Evolutionary conservation across 2,329 filamentous ascomycete species (phyloP).

Genomic region (Fusarium sororula): DNA sequence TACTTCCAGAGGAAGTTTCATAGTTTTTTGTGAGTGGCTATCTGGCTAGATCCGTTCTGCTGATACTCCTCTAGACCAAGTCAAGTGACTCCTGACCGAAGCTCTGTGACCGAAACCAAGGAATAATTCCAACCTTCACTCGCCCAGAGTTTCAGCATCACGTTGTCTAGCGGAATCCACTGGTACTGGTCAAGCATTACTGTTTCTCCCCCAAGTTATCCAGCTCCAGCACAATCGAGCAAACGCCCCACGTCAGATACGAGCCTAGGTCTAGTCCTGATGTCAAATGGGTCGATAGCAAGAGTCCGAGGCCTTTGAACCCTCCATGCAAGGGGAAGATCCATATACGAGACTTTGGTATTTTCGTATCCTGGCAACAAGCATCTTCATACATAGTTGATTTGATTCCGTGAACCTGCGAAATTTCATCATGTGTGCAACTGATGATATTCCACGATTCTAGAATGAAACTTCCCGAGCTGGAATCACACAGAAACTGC

Average conservation of each 20-base stretch:
- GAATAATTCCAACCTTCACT: neutral
- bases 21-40: neutral
- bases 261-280: neutral
- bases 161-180: neutral
- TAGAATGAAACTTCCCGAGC: neutral
- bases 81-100: neutral
- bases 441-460: neutral
- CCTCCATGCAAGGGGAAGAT: constrained; percentile 19
- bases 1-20: neutral
- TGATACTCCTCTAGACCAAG: neutral
- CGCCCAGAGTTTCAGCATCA: neutral
- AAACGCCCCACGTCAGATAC: neutral
- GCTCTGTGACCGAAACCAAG: neutral
- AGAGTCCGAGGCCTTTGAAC: neutral
- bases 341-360: neutral
- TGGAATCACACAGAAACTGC: neutral
- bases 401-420: neutral
- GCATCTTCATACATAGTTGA: neutral
- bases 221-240: neutral
- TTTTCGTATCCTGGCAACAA: neutral
- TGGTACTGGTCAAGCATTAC: neutral
- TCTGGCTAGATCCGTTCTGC: neutral
- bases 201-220: too few relatives aligned
- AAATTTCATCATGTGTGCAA: neutral
- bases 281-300: neutral